These are phyloP conservation scores for Syzygium aromaticum DNA, from an alignment of 345 rosid species.

Conservation along the genomic window DNA sequence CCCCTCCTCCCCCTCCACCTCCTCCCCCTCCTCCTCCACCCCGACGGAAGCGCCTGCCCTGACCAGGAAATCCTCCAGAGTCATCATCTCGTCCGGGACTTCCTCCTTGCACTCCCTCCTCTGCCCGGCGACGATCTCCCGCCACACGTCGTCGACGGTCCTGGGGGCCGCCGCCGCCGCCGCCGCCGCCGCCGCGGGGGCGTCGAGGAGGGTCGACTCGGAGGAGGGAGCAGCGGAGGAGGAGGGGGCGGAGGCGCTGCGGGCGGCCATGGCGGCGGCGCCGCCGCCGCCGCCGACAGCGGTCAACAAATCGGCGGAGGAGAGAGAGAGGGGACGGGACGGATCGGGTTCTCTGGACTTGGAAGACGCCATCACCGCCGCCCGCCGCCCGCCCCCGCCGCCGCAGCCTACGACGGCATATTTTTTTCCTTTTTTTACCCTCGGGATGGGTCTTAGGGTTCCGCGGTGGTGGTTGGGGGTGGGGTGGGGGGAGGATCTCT, in stretches of 20 bases:
- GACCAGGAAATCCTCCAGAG: slow-evolving; percentile 85
- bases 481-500: background rate
- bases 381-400: background rate
- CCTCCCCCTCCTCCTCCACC: slow-evolving; percentile 18
- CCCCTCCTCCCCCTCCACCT: background rate
- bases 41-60: slow-evolving; percentile 51
- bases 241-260: slow-evolving; percentile 26
- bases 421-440: background rate
- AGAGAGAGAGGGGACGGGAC: slow-evolving; percentile 22
- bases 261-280: slow-evolving; percentile 35
- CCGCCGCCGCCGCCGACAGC: background rate
- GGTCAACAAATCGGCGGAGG: slow-evolving; percentile 2
- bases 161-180: background rate
- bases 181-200: slow-evolving; percentile 25
- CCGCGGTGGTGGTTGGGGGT: too few relatives aligned
- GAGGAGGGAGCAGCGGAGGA: slow-evolving; percentile 12
- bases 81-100: slow-evolving; percentile 64
- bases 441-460: background rate
- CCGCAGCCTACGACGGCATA: slow-evolving; percentile 47
- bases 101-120: slow-evolving; percentile 62
- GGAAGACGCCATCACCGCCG: slow-evolving; percentile 45
- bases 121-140: slow-evolving; percentile 68
- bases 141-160: slow-evolving; percentile 72
- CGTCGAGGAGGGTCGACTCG: slow-evolving; percentile 38
- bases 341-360: slow-evolving; percentile 56